These are phyloP conservation scores for Yamadazyma philogaea DNA, from an alignment of 805 yeast genomes.

Conservation along the genomic window DNA sequence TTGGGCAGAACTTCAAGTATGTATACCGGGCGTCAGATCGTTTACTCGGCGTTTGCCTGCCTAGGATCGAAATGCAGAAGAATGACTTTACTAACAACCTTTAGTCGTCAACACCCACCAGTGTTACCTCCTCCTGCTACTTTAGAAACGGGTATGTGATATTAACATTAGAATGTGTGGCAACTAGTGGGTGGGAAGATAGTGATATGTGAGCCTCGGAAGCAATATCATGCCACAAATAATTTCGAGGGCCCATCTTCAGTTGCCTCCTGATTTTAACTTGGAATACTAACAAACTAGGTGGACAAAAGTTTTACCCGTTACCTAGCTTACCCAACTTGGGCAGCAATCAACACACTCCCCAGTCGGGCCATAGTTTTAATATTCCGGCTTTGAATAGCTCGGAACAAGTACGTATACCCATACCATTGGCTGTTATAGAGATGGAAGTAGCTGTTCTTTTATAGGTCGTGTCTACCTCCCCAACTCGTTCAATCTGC, in stretches of 20 bases:
- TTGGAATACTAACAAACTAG: slow-evolving; percentile 19
- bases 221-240: background rate
- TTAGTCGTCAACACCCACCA: slow-evolving; percentile 56
- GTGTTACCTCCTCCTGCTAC: slow-evolving; percentile 60
- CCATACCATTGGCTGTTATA: background rate
- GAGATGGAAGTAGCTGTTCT: background rate
- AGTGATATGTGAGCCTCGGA: background rate
- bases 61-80: background rate
- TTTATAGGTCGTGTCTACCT: slow-evolving; percentile 1
- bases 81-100: background rate
- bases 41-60: background rate
- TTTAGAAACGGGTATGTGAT: slow-evolving; percentile 48
- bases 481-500: background rate
- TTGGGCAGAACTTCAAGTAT: slow-evolving; percentile 43
- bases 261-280: background rate
- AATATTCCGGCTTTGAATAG: slow-evolving; percentile 47
- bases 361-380: slow-evolving; percentile 44
- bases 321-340: slow-evolving; percentile 52
- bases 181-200: background rate
- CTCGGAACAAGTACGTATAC: slow-evolving; percentile 24
- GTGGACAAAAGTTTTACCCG: slow-evolving; percentile 47
- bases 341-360: slow-evolving; percentile 36
- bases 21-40: slow-evolving; percentile 16
- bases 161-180: no score
- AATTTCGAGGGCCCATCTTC: background rate